phyloP scores from a whole-genome alignment of 2,329 filamentous ascomycete genomes.

The Talaromyces sp. region DNA sequence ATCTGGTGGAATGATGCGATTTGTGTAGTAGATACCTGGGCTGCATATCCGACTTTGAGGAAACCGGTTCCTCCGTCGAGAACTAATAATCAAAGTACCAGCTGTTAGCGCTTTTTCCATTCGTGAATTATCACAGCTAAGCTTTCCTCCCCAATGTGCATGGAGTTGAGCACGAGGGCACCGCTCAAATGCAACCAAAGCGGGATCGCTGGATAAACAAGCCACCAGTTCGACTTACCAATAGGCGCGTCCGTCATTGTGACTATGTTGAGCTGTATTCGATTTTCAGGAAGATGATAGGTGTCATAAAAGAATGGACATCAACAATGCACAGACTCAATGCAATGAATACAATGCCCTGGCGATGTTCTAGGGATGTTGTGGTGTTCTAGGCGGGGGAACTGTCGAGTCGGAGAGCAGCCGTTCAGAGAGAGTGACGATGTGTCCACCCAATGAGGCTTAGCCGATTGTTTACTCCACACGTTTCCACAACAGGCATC shows the following conservation, averaged over 20 bases:
- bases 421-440: conserved; percentile 10
- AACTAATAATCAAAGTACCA: conserved; percentile 55
- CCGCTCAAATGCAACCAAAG: conserved; percentile 17
- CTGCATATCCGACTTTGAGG: conserved; percentile 98
- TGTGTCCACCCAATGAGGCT: conserved; percentile 16
- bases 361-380: background rate
- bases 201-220: conserved; percentile 12
- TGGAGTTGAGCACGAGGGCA: conserved; percentile 9
- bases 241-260: conserved; percentile 48
- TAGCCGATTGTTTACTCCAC: conserved; percentile 3
- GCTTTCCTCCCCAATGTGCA: background rate
- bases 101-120: conserved; percentile 24
- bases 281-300: background rate
- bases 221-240: conserved; percentile 29
- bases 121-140: conserved; percentile 3
- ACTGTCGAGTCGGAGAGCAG: conserved; percentile 6
- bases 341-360: background rate
- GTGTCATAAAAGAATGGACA: background rate
- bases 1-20: background rate
- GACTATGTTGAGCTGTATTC: background rate
- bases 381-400: background rate
- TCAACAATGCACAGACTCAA: background rate
- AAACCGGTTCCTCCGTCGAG: conserved; percentile 99
- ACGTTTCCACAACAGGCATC: background rate
- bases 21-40: conserved; percentile 55